These are phyloP conservation scores for Papiliotrema flavescens DNA, from an alignment of 1,284 basidiomycete genomes.

Conservation along the genomic window DNA sequence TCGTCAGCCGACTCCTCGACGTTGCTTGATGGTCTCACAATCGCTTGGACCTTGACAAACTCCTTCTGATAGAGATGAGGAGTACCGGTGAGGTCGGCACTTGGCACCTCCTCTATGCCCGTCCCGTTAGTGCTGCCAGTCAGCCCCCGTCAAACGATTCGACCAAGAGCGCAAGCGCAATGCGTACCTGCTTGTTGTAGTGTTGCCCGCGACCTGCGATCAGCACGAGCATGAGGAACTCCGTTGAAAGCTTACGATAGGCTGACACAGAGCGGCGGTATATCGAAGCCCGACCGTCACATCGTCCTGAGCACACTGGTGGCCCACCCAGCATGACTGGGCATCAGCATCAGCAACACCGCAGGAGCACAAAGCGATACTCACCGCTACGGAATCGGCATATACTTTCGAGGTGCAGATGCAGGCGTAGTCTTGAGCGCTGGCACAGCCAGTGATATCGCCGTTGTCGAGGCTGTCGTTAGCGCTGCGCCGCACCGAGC, in stretches of 20 bases:
- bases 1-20: background rate
- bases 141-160: too few species aligned
- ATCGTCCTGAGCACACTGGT: conserved; percentile 14
- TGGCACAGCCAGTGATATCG: conserved; percentile 11
- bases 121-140: background rate
- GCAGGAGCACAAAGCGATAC: background rate
- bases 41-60: conserved; percentile 26
- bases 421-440: conserved; percentile 17
- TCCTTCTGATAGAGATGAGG: conserved; percentile 14
- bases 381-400: conserved; percentile 19
- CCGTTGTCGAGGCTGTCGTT: conserved; percentile 17
- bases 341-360: background rate
- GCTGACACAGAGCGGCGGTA: conserved; percentile 12
- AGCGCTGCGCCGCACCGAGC: background rate
- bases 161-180: too few species aligned
- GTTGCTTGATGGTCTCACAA: conserved; percentile 12
- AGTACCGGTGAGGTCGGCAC: conserved; percentile 6
- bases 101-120: background rate
- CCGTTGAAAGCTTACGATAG: conserved; percentile 13
- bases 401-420: conserved; percentile 18
- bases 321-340: conserved; percentile 16
- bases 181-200: background rate
- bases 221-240: background rate
- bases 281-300: conserved; percentile 16
- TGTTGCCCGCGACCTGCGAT: background rate